Evolutionary conservation across 75 land plant species (phyloP).

Genomic region (Pinus albicaulis): DNA sequence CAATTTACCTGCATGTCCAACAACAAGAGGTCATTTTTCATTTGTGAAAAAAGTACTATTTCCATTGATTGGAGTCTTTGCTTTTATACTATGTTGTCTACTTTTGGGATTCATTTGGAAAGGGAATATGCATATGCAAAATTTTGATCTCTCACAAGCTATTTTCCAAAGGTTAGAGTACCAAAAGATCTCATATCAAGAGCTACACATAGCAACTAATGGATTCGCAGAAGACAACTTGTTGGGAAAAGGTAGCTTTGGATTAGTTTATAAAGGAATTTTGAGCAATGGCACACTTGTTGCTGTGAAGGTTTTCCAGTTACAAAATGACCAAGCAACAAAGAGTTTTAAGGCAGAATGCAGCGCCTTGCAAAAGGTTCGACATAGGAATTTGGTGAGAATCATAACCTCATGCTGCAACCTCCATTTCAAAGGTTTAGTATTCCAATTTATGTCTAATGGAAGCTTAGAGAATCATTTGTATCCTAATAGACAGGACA

Average conservation of each 20-base stretch:
- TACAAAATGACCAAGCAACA: slow-evolving; percentile 1
- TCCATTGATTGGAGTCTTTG: background rate
- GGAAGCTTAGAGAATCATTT: slow-evolving; percentile 18
- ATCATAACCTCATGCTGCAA: slow-evolving; percentile 24
- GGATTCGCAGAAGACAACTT: no score
- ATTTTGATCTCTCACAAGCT: background rate
- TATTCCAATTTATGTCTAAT: slow-evolving; percentile 31
- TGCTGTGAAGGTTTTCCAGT: slow-evolving; percentile 27
- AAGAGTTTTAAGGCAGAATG: slow-evolving; percentile 27
- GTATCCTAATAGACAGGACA: background rate
- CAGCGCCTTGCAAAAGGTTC: slow-evolving; percentile 22
- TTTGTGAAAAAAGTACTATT: background rate
- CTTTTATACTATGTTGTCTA: background rate
- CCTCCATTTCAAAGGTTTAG: slow-evolving; percentile 20
- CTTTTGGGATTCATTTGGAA: background rate
- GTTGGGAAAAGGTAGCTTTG: slow-evolving; percentile 28
- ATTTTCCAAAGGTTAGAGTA: background rate
- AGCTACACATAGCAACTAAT: no score
- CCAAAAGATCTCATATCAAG: no score
- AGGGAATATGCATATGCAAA: background rate
- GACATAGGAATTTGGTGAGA: slow-evolving; percentile 27
- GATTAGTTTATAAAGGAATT: slow-evolving; percentile 35
- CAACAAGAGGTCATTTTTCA: no score
- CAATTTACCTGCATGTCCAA: background rate
- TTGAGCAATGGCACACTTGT: slow-evolving; percentile 23